Base-by-base conservation (phyloP, 495 filamentous ascomycete species). In the Emericellopsis terricola region DNA sequence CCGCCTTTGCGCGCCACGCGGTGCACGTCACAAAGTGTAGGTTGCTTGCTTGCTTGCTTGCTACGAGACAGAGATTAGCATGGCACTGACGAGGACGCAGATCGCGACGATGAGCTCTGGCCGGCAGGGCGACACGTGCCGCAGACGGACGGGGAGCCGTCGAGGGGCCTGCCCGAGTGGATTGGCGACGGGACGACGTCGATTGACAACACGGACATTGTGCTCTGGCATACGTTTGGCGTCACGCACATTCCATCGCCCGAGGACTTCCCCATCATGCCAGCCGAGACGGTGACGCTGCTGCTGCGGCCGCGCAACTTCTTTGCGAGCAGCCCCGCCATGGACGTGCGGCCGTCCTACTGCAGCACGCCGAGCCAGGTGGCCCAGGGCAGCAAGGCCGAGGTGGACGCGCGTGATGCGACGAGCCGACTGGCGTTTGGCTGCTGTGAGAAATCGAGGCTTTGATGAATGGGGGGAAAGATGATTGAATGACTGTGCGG, bases 141-240 rank as follows among this genome's bases (percentile, higher is more conserved):
- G 33, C n/a, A 26, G 33, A 7, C 19, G 27, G 19, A 19, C 17
- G 19, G 13, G 19, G 33, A 11, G 33, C 24, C 10, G 33, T 17
- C 21, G 16, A 4, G 20, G 17, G 33, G 33, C 19, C 33, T 8
- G 19, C 33, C 1, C 11, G 33, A 26, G 23, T 26, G 23, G 23
- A 26, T 26, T 9, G 60, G 56, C 29, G 71, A 62, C 43, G 73
- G 60, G 24, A 78, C 93, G 41, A 81, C 81, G 18, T 26, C 31
- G 4, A 17, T 33, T n/a, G 82, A 91, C 59, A 79, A 94, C 55
- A 79, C 75, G 5, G 81, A 96, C 53, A 55, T 93, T 15, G 87
- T 96, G 2, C 68, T 96, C 15, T 96, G 87, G 87, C 87, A 96
- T 54, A 96, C 87, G 0, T 96, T 94, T 46, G 87, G 87, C 20